A percentile compares a stretch with the other conserved stretches of the same genome.
Conservation (phyloP, 306 rosid genomes). For the Phaseolus lunatus region DNA sequence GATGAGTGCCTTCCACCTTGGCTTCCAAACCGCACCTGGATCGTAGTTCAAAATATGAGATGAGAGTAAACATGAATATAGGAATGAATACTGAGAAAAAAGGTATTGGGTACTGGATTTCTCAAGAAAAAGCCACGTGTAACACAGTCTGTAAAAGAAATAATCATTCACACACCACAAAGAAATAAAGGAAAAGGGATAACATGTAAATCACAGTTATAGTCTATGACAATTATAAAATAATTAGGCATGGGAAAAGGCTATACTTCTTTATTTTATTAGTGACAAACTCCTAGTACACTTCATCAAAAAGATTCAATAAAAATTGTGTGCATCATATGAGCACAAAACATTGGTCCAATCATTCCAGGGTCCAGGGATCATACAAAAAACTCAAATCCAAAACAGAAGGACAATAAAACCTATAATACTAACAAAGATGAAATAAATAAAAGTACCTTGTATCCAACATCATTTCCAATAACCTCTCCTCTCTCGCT, state of each 20-base stretch:
- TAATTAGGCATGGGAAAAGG: neutral
- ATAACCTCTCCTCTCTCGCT: slow-evolving; percentile 80
- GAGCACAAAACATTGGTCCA: neutral
- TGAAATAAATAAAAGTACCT: slow-evolving; percentile 66
- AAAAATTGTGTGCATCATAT: slow-evolving; percentile 13
- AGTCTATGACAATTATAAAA: neutral
- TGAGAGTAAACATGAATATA: slow-evolving; percentile 2
- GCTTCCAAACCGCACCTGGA: slow-evolving; percentile 85
- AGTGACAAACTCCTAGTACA: neutral
- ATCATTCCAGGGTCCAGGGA: too few species aligned
- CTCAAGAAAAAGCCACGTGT: neutral
- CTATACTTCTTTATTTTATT: slow-evolving; percentile 4
- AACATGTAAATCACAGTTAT: neutral
- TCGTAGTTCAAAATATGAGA: slow-evolving; percentile 24
- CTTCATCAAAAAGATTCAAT: neutral
- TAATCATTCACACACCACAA: neutral
- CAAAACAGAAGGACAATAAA: neutral
- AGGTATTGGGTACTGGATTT: slow-evolving; percentile 12
- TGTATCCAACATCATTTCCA: slow-evolving; percentile 85
- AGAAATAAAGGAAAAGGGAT: neutral
- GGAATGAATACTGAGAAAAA: slow-evolving; percentile 1
- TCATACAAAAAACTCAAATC: neutral
- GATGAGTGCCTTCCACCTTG: slow-evolving; percentile 86
- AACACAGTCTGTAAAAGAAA: neutral
- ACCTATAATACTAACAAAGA: neutral